These are phyloP conservation scores for Xylaria cubensis DNA, from an alignment of 495 filamentous ascomycete genomes.

Conservation along the genomic window DNA sequence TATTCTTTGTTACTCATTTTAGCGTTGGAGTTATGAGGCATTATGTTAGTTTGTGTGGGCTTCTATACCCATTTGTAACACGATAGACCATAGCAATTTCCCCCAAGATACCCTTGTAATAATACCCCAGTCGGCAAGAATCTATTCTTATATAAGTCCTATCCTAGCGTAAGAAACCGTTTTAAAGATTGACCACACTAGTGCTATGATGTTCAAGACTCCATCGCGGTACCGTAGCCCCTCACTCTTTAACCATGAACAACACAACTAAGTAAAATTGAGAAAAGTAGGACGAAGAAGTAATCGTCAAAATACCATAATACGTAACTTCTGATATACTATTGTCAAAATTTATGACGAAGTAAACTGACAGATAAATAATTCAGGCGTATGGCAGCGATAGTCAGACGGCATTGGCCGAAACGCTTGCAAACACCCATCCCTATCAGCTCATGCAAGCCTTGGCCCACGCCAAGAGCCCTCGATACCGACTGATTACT, in stretches of 20 bases:
- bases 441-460: conserved; percentile 11
- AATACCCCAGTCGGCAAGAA: conserved; percentile 10
- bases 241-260: too few relatives aligned
- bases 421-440: not conserved
- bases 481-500: conserved; percentile 18
- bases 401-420: not conserved
- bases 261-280: too few relatives aligned
- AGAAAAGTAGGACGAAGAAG: too few relatives aligned
- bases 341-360: too few relatives aligned
- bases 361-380: too few relatives aligned
- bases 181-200: not conserved
- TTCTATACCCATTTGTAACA: not conserved
- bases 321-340: too few relatives aligned
- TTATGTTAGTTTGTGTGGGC: conserved; percentile 6
- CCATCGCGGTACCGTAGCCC: too few relatives aligned
- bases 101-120: conserved; percentile 18
- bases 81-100: conserved; percentile 19
- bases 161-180: not conserved
- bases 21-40: conserved; percentile 27
- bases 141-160: not conserved
- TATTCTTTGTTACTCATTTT: conserved; percentile 12
- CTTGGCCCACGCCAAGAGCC: conserved; percentile 3
- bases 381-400: not conserved
- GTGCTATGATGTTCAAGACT: not conserved
- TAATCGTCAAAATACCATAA: too few relatives aligned